Conservation (phyloP, 257 asterid genomes). For the Haberlea rhodopensis region DNA sequence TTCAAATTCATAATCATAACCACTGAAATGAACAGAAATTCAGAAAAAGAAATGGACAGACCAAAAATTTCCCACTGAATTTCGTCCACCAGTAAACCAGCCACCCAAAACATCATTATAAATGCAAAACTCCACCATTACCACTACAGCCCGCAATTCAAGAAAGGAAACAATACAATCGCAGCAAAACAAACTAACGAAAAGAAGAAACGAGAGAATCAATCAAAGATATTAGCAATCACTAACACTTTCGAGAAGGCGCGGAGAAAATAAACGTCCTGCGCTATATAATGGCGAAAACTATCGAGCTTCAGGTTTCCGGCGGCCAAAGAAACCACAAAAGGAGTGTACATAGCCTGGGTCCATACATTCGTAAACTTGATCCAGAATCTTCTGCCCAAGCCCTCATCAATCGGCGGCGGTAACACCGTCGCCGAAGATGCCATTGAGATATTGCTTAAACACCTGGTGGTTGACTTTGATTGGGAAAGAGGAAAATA, state of each 20-base stretch:
- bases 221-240: slow-evolving; percentile 10
- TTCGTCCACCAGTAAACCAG: not conserved
- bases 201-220: slow-evolving; percentile 10
- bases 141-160: not conserved
- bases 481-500: slow-evolving; percentile 11
- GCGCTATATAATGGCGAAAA: slow-evolving; percentile 69
- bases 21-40: not conserved
- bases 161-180: not conserved
- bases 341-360: slow-evolving; percentile 67
- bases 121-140: not conserved
- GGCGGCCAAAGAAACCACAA: slow-evolving; percentile 71
- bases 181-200: not conserved
- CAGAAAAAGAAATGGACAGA: not conserved
- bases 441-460: slow-evolving; percentile 27
- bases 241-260: slow-evolving; percentile 80
- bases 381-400: slow-evolving; percentile 67
- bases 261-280: slow-evolving; percentile 69
- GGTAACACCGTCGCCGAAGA: slow-evolving; percentile 47
- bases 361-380: slow-evolving; percentile 52
- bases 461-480: slow-evolving; percentile 28
- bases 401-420: slow-evolving; percentile 38
- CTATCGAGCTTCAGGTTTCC: slow-evolving; percentile 66
- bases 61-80: not conserved
- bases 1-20: not conserved
- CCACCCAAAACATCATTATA: not conserved